phyloP scores from a whole-genome alignment of 345 rosid species.

The Litchi chinensis region DNA sequence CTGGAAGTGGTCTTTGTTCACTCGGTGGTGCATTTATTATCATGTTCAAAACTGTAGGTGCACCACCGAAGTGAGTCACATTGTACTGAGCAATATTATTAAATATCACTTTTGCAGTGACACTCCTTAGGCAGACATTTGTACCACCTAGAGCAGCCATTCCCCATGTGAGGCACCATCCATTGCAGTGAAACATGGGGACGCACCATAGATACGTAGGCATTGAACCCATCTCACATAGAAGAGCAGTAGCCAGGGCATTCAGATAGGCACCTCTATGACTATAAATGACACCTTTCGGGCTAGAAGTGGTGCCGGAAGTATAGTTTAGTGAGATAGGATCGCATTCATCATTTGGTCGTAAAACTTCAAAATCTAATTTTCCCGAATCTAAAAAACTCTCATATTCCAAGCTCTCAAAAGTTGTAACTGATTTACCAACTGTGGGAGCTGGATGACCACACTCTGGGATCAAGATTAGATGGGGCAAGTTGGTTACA shows the following conservation, averaged over 20 bases:
- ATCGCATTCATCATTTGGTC: conserved; percentile 54
- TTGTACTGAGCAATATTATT: conserved; percentile 37
- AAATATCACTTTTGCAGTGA: conserved; percentile 43
- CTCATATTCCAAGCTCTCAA: conserved; percentile 43
- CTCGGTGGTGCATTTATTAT: conserved; percentile 48
- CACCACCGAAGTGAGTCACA: conserved; percentile 59
- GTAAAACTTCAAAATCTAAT: conserved; percentile 42
- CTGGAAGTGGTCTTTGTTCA: conserved; percentile 41
- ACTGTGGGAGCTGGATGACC: conserved; percentile 5
- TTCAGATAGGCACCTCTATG: conserved; percentile 70
- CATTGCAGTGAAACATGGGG: conserved; percentile 78
- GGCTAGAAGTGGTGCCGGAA: conserved; percentile 66
- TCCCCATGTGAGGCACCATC: conserved; percentile 69
- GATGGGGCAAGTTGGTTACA: conserved; percentile 38
- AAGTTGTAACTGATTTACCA: conserved; percentile 1
- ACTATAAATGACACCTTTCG: conserved; percentile 64
- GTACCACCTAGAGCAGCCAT: conserved; percentile 67
- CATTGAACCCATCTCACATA: conserved; percentile 48
- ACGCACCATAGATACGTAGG: conserved; percentile 63
- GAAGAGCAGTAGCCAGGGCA: conserved; percentile 49
- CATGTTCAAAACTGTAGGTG: conserved; percentile 68
- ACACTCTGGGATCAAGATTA: conserved; percentile 43
- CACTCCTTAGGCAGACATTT: conserved; percentile 51
- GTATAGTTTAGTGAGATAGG: conserved; percentile 62
- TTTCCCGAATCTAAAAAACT: conserved; percentile 45